These are phyloP conservation scores for Oryza nivara DNA, from an alignment of 176 grass and related monocot genomes.

Conservation along the genomic window DNA sequence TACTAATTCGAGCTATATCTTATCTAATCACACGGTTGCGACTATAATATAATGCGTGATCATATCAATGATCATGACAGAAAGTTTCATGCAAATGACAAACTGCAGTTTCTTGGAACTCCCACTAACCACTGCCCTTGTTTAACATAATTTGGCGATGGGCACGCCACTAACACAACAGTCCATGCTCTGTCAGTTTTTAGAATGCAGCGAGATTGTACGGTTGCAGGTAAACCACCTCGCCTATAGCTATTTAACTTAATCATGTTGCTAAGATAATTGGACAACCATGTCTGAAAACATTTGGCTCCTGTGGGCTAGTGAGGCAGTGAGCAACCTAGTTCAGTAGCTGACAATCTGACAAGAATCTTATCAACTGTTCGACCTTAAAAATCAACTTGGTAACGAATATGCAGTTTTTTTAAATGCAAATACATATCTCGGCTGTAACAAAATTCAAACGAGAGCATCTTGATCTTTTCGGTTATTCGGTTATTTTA, in stretches of 20 bases:
- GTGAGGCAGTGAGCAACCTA: neutral
- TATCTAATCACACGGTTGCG: neutral
- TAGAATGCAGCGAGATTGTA: neutral
- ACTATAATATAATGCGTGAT: constrained; percentile 25
- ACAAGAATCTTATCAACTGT: neutral
- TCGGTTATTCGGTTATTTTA: neutral
- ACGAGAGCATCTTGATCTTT: neutral
- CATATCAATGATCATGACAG: constrained; percentile 6
- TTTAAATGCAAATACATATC: neutral
- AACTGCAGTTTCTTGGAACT: constrained; percentile 18
- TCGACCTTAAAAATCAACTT: neutral
- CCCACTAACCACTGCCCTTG: neutral
- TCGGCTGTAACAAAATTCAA: neutral
- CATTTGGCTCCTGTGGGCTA: neutral
- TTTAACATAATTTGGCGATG: neutral
- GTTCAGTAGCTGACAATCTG: neutral
- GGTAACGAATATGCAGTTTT: neutral
- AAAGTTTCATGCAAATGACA: constrained; percentile 4
- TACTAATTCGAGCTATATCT: constrained; percentile 17
- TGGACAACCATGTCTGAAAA: neutral
- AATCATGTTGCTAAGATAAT: neutral
- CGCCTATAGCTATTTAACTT: neutral
- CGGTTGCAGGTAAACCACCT: constrained; percentile 1
- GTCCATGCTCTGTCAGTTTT: neutral
- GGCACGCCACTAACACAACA: neutral